Evolutionary conservation across 2,329 filamentous ascomycete genomes (phyloP), one percentile per base, ranked within the genome.

Genomic region (Colletotrichum acutatum): DNA sequence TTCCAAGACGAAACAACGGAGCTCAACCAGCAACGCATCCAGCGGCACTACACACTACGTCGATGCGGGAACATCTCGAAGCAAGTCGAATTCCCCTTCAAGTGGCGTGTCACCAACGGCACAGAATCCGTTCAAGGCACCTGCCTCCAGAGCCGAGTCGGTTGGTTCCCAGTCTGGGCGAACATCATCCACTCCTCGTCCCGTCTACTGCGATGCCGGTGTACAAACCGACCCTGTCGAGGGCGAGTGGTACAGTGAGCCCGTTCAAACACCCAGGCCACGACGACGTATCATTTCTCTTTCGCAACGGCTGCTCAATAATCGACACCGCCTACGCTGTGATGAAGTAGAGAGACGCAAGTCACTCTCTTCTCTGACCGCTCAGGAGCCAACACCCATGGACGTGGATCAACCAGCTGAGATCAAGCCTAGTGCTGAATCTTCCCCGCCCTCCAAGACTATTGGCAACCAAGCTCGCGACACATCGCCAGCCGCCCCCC

Each of bases 151-250:
- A n/a, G 80, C 77, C 5, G 78, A 79, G 2, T 82, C 83, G 2
- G 68, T 74, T 2, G 76, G 78, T 0, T 68, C 76, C 49, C 76
- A 76, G 4, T 84, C 84, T 2, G 82, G 84, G 7, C 83, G 81
- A 56, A 77, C 80, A 4, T 86, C 87, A 1, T 77, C 79, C 1
- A 78, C 79, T 1, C 82, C 83, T 3, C 81, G 82, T 12, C 78
- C 83, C 7, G 82, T 82, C 19, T 91, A 91, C 75, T 81, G 85
- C 63, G 86, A 90, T 76, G 86, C 82, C 11, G 79, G 82, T 5
- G 84, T 88, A 2, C 89, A 91, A 76, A 91, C 89, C 0, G 89
- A 90, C 34, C 84, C 86, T 0, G 87, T 88, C 0, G 83, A 86
- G 37, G 87, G 86, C 16, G 86, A 86, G 71, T 90, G 87, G 87